These are phyloP conservation scores for Lindgomyces ingoldianus DNA, from an alignment of 495 filamentous ascomycete species.

Conservation along the genomic window DNA sequence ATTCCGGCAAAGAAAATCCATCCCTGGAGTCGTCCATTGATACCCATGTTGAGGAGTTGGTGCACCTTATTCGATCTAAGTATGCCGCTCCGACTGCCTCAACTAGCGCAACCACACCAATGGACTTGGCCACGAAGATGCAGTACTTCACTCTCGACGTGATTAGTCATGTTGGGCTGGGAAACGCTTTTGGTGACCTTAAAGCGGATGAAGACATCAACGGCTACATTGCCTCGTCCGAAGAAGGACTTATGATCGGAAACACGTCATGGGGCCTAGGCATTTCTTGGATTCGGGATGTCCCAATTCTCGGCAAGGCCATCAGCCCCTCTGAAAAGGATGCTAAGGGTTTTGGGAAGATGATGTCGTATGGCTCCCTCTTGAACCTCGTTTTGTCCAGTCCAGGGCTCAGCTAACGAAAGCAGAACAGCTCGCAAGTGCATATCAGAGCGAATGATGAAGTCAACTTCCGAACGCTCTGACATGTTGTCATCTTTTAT, in stretches of 20 bases:
- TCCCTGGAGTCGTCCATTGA: slow-evolving; percentile 37
- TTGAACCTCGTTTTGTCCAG: neutral
- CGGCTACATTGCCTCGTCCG: slow-evolving; percentile 49
- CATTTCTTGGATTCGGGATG: slow-evolving; percentile 21
- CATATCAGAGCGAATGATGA: slow-evolving; percentile 11
- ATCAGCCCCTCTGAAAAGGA: slow-evolving; percentile 34
- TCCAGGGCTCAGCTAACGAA: neutral
- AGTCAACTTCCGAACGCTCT: slow-evolving; percentile 32
- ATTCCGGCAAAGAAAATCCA: slow-evolving; percentile 40
- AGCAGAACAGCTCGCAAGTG: slow-evolving; percentile 17
- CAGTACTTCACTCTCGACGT: slow-evolving; percentile 54
- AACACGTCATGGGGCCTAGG: slow-evolving; percentile 26
- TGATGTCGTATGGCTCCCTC: slow-evolving; percentile 24
- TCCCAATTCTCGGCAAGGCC: slow-evolving; percentile 25
- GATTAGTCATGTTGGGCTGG: slow-evolving; percentile 50
- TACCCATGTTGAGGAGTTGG: slow-evolving; percentile 31
- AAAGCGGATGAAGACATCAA: slow-evolving; percentile 52
- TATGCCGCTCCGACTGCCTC: slow-evolving; percentile 39
- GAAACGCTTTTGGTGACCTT: slow-evolving; percentile 48
- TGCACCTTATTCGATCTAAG: slow-evolving; percentile 38
- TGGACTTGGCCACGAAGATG: slow-evolving; percentile 48
- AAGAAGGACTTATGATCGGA: slow-evolving; percentile 36
- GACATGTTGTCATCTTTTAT: slow-evolving; percentile 49
- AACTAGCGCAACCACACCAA: slow-evolving; percentile 30
- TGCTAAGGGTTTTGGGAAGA: slow-evolving; percentile 26